A percentile compares a stretch with the other conserved stretches of the same genome.
phyloP scores from a whole-genome alignment of 164 flowering plant species.

The Brasenia schreberi region DNA sequence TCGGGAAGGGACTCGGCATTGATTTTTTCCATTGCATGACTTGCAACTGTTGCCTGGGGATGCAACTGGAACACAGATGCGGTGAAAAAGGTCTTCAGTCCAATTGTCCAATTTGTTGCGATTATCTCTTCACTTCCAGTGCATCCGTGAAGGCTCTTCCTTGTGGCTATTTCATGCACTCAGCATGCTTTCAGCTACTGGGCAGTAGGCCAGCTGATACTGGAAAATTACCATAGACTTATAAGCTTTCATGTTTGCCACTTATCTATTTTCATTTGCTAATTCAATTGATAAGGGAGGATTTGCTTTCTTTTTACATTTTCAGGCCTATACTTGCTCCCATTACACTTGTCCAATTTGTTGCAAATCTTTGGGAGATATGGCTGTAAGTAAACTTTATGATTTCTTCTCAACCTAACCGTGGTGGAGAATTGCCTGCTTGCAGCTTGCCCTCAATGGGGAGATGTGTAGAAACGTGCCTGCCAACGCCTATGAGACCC shows the following conservation, averaged over 20 bases:
- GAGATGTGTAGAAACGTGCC: background rate
- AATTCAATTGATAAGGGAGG: background rate
- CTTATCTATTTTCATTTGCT: too few species aligned
- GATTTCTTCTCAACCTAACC: background rate
- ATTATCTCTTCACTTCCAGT: constrained; percentile 81
- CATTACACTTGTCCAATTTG: constrained; percentile 88
- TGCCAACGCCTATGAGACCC: background rate
- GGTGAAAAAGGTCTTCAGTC: constrained; percentile 82
- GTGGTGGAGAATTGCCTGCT: background rate
- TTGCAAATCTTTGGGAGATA: constrained; percentile 88
- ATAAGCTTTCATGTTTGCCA: background rate
- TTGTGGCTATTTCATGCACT: constrained; percentile 97
- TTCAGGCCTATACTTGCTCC: constrained; percentile 80
- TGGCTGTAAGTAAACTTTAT: constrained; percentile 48
- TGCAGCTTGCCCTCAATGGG: background rate
- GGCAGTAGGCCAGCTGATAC: background rate
- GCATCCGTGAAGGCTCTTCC: constrained; percentile 72
- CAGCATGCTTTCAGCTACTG: constrained; percentile 78
- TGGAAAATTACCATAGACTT: background rate
- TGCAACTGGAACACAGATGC: constrained; percentile 68
- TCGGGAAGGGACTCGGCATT: constrained; percentile 82
- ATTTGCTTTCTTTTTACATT: background rate
- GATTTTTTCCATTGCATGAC: constrained; percentile 96
- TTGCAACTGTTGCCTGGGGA: constrained; percentile 82
- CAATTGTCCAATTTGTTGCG: constrained; percentile 94